Evolutionary conservation across 192 early-diverging fungal species (phyloP).

Genomic region (Coemansia sp.): DNA sequence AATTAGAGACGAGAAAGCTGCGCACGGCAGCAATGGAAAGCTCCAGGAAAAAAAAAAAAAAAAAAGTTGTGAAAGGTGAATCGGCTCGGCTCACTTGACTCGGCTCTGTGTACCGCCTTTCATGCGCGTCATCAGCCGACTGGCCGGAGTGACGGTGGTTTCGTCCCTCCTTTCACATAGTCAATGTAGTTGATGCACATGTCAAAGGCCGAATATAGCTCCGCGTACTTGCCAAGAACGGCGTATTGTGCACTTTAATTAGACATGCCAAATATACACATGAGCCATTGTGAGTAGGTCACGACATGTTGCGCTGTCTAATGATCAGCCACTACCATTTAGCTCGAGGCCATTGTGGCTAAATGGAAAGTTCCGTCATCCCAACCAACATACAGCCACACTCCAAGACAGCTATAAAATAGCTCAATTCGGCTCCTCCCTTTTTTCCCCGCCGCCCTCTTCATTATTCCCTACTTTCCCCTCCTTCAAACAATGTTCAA

Average conservation of each 20-base stretch:
- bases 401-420: no score
- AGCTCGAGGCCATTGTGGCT: no score
- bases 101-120: background rate
- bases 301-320: no score
- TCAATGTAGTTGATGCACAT: background rate
- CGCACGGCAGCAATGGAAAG: background rate
- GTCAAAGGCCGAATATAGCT: background rate
- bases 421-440: background rate
- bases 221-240: background rate
- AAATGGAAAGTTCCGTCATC: no score
- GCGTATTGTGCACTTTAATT: no score
- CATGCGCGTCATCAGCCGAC: conserved; percentile 1
- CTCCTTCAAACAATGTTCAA: background rate
- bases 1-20: background rate
- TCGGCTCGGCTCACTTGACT: background rate
- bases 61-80: background rate
- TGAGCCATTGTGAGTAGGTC: no score
- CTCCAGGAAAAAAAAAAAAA: background rate
- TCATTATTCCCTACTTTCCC: background rate
- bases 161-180: no score
- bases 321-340: background rate
- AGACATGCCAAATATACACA: no score
- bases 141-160: no score
- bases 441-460: background rate
- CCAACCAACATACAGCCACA: no score